Evolutionary conservation across 2,329 filamentous ascomycete genomes (phyloP).

Genomic region (Exserohilum turcica): DNA sequence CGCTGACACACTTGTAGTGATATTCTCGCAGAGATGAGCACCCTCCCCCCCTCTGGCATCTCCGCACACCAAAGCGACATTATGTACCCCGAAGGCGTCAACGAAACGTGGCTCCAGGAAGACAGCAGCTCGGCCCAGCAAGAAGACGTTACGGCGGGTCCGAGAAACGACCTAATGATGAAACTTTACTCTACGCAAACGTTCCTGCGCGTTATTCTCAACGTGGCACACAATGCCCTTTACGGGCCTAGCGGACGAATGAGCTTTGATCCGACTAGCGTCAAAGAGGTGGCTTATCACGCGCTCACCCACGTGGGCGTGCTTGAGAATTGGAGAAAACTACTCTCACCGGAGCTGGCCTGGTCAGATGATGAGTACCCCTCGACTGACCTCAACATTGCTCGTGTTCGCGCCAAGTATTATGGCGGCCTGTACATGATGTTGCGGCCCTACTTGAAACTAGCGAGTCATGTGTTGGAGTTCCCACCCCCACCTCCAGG

Average conservation of each 20-base stretch:
- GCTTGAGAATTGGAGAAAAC: slow-evolving; percentile 60
- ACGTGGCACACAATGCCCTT: slow-evolving; percentile 60
- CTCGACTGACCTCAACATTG: slow-evolving; percentile 75
- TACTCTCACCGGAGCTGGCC: slow-evolving; percentile 58
- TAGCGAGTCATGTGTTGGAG: slow-evolving; percentile 60
- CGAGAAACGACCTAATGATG: slow-evolving; percentile 53
- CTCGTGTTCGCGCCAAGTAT: slow-evolving; percentile 88
- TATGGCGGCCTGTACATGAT: slow-evolving; percentile 92
- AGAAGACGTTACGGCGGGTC: slow-evolving; percentile 15
- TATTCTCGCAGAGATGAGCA: slow-evolving; percentile 82
- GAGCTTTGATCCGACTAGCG: slow-evolving; percentile 42
- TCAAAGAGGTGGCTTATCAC: slow-evolving; percentile 37
- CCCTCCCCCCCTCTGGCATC: slow-evolving; percentile 64
- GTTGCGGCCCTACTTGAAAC: slow-evolving; percentile 75
- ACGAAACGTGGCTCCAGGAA: slow-evolving; percentile 42
- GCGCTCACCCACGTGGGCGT: slow-evolving; percentile 48
- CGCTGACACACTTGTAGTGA: slow-evolving; percentile 62
- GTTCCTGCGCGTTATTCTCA: slow-evolving; percentile 62
- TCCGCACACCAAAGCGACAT: slow-evolving; percentile 64
- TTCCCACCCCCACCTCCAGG: slow-evolving; percentile 37
- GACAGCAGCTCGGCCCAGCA: slow-evolving; percentile 9
- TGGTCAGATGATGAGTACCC: slow-evolving; percentile 73
- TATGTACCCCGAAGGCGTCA: slow-evolving; percentile 68
- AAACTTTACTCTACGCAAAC: slow-evolving; percentile 67
- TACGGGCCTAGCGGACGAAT: slow-evolving; percentile 51